A percentile compares a stretch with the other conserved stretches of the same genome.
phyloP scores from a whole-genome alignment of 441 rosid species.

The Melastoma candidum region DNA sequence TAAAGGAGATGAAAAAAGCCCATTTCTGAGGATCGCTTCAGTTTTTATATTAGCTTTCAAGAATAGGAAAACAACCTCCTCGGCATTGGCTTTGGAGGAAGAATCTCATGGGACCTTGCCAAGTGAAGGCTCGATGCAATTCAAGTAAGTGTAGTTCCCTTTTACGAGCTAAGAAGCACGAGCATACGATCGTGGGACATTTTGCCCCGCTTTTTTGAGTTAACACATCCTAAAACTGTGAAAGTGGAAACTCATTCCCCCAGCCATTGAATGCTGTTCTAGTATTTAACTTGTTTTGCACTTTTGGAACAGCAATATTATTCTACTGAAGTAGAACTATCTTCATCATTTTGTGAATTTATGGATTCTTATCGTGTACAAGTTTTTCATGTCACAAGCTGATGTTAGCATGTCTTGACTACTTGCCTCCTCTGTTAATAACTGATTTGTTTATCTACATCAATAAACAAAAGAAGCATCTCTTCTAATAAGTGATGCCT shows the following conservation, averaged over 20 bases:
- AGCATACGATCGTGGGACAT: not conserved
- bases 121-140: slow-evolving; percentile 20
- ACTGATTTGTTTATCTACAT: too few relatives aligned
- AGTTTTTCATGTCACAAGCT: too few relatives aligned
- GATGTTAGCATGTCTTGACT: too few relatives aligned
- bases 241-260: too few relatives aligned
- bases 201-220: not conserved
- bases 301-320: not conserved
- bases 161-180: not conserved
- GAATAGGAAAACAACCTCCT: slow-evolving; percentile 33
- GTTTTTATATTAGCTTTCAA: slow-evolving; percentile 35
- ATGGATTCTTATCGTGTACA: too few relatives aligned
- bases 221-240: too few relatives aligned
- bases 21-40: slow-evolving; percentile 37
- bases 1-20: slow-evolving; percentile 26
- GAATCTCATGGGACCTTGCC: slow-evolving; percentile 26
- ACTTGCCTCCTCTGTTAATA: too few relatives aligned
- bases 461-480: too few relatives aligned
- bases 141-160: slow-evolving; percentile 22
- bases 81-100: slow-evolving; percentile 28
- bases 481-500: too few relatives aligned
- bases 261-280: not conserved
- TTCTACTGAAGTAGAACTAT: not conserved
- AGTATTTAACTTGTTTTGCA: not conserved
- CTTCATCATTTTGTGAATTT: too few relatives aligned